Base-by-base conservation (phyloP, 2,329 filamentous ascomycete genomes). In the Helotiales sp. region DNA sequence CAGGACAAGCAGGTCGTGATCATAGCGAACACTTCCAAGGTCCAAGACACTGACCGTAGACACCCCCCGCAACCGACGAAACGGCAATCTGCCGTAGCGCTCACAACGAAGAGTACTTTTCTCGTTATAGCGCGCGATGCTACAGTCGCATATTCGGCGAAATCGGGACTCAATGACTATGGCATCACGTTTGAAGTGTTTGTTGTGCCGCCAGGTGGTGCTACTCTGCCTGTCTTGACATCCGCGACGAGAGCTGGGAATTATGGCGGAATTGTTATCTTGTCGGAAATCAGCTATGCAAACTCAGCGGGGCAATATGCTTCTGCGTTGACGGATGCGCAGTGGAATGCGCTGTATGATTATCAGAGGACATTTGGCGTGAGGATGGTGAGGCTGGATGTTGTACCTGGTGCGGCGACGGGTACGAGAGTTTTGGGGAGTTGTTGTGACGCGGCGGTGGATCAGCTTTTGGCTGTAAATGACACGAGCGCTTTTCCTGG, bases 351-450 rank as follows among this genome's bases (percentile, higher is more conserved):
- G 55, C 75, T 89, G 2, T 87, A 86, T 72, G 79, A 80, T 45
- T 89, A 89, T 73, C 87, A 89, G 76, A 79, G 79, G 0, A 77
- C 79, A 22, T 89, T 87, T 70, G 84, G 85, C 26, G 83, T 87
- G 11, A 81, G 87, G 24, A 85, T 89, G 85, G 85, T 88, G 26
- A 84, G 87, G 62, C 77, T 87, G 22, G 86, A 88, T 73, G 85
- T 85, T 15, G 87, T 82, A 70, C 87, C 87, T 13, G 82, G 81
- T 6, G 77, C 82, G 5, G 79, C 82, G 13, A 85, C 82, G 69
- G 85, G 86, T 72, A 74, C 69, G 15, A 65, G 54, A 13, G 67
- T 70, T 13, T 6, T 72, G 17, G 73, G 72, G 7, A 81, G 83
- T 60, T 86, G 84, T 76, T 86, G 84, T 73, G 75, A 76, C 54